phyloP scores from a whole-genome alignment of 139 green algal genomes.

The Chlamydomonas applanata region DNA sequence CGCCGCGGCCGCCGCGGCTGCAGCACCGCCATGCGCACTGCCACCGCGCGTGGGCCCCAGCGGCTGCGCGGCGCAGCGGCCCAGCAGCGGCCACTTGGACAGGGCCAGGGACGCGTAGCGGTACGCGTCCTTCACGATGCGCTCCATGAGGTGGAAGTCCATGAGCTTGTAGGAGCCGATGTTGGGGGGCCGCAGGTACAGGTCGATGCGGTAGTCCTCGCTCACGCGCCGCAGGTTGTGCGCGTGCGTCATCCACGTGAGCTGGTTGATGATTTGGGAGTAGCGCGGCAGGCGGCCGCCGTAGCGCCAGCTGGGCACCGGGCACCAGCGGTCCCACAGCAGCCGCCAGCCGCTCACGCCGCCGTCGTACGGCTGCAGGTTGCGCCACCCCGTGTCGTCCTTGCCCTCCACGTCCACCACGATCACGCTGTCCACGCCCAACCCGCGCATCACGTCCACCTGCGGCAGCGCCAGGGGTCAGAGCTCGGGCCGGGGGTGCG shows the following conservation, averaged over 20 bases:
- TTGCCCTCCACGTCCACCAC: slow-evolving; percentile 82
- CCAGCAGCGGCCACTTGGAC: background rate
- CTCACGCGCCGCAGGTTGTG: slow-evolving; percentile 57
- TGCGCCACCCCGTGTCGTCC: slow-evolving; percentile 61
- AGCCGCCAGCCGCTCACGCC: slow-evolving; percentile 71
- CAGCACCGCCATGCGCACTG: no score
- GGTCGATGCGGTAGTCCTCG: slow-evolving; percentile 67
- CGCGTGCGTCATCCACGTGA: slow-evolving; percentile 70
- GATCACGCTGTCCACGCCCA: slow-evolving; percentile 70
- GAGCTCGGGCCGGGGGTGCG: no score
- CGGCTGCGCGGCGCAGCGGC: no score
- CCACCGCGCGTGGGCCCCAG: no score
- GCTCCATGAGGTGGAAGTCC: slow-evolving; percentile 70
- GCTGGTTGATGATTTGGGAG: slow-evolving; percentile 37
- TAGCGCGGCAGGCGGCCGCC: slow-evolving; percentile 11
- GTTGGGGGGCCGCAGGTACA: slow-evolving; percentile 77
- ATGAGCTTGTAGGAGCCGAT: slow-evolving; percentile 41
- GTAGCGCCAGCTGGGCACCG: slow-evolving; percentile 29
- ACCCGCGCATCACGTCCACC: slow-evolving; percentile 65
- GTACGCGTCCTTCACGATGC: slow-evolving; percentile 65
- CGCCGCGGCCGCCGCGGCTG: no score
- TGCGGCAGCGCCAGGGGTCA: no score
- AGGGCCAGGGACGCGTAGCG: slow-evolving; percentile 20
- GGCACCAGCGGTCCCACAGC: slow-evolving; percentile 77
- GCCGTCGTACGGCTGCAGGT: slow-evolving; percentile 64